phyloP scores from a whole-genome alignment of 78 protist genomes.

The Paratrimastix pyriformis region DNA sequence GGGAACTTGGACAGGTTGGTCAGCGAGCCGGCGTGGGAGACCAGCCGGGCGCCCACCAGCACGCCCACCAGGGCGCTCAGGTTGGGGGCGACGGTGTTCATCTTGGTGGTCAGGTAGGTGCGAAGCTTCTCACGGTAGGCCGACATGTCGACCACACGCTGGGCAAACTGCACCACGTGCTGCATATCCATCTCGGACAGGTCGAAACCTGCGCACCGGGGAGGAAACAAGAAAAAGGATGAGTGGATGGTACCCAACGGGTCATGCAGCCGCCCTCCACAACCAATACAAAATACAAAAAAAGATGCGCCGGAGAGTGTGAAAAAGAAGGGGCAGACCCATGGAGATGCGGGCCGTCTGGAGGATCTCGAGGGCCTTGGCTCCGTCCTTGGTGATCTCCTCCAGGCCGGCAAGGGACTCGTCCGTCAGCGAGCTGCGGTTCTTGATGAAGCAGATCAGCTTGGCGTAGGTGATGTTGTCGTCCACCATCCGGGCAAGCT shows the following conservation, averaged over 20 bases:
- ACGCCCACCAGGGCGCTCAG: conserved; percentile 90
- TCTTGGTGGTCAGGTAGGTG: conserved; percentile 76
- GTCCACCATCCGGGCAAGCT: conserved; percentile 71
- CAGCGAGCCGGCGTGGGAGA: conserved; percentile 88
- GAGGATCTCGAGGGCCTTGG: conserved; percentile 41
- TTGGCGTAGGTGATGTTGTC: conserved; percentile 71
- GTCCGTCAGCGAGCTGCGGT: conserved; percentile 21
- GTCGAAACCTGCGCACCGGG: conserved; percentile 46
- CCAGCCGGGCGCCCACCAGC: conserved; percentile 69
- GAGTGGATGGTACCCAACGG: too few relatives aligned
- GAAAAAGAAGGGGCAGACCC: conserved; percentile 44
- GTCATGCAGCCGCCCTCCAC: too few relatives aligned
- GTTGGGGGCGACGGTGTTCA: conserved; percentile 93
- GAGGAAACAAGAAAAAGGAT: too few relatives aligned
- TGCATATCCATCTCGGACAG: conserved; percentile 63
- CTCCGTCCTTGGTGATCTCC: conserved; percentile 25
- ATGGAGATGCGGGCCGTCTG: conserved; percentile 67
- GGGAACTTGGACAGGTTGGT: conserved; percentile 95
- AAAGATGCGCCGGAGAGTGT: neutral
- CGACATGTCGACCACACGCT: conserved; percentile 64
- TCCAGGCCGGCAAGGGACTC: conserved; percentile 1
- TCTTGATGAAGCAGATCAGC: conserved; percentile 41
- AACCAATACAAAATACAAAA: too few relatives aligned
- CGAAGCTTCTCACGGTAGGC: conserved; percentile 66
- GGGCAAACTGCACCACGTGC: conserved; percentile 66